Conservation (phyloP, 768 basidiomycete genomes). For the Clitopilus passeckerianus region DNA sequence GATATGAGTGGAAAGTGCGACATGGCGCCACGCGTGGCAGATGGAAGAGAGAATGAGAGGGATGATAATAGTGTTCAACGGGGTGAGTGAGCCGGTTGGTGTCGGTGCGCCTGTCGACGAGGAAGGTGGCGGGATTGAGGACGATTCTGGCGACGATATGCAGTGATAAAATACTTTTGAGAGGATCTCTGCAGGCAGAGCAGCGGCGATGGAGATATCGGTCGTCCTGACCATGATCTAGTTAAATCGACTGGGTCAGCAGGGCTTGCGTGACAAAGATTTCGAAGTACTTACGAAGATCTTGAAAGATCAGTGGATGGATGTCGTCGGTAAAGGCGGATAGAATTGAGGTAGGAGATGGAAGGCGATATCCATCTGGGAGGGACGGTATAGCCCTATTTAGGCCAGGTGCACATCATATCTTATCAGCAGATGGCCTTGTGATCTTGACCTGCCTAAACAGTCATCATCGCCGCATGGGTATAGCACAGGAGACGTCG, state of each 20-base stretch:
- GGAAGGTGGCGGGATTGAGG: constrained; percentile 8
- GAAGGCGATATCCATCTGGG: neutral
- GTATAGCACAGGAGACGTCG: neutral
- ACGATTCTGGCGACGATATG: constrained; percentile 5
- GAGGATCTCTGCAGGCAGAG: constrained; percentile 31
- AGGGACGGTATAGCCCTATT: neutral
- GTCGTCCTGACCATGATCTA: constrained; percentile 1
- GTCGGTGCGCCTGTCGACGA: neutral
- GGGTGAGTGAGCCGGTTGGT: constrained; percentile 23
- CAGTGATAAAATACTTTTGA: constrained; percentile 38
- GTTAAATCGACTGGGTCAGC: neutral
- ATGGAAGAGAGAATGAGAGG: constrained; percentile 34
- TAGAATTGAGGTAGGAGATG: neutral
- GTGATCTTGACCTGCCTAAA: neutral
- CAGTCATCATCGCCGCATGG: neutral
- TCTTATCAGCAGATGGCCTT: neutral
- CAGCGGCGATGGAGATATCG: neutral
- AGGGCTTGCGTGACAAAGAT: neutral
- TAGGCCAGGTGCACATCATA: neutral
- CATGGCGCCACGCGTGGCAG: constrained; percentile 34
- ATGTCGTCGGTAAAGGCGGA: neutral
- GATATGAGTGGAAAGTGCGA: constrained; percentile 31
- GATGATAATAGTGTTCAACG: constrained; percentile 27
- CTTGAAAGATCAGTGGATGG: neutral
- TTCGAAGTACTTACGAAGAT: neutral